Base-by-base conservation (phyloP, 139 green algal species). In the Tetraselmis chui region DNA sequence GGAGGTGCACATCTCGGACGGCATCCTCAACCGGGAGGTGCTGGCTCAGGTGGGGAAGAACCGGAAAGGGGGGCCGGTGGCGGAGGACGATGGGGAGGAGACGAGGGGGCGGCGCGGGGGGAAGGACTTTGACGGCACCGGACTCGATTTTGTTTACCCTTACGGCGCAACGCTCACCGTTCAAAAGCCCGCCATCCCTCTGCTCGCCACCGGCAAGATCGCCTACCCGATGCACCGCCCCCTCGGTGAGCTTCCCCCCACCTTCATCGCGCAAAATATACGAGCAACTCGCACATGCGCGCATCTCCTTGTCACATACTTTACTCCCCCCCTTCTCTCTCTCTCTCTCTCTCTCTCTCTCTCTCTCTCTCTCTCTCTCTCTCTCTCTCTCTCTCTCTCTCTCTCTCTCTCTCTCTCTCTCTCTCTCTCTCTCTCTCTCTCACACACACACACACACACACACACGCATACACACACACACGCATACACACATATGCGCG, bases 11-110 rank as follows among this genome's bases (percentile, higher is more conserved):
- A 92, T 97, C 32, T 82, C 79, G 0, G 94, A 97, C 79, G 93
- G 94, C 24, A 87, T 97, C 28, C 89, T 97, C 22, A 97, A 96
- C 76, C 85, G 91, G 0, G 87, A 89, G 25, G 81, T 96, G 59
- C 83, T 91, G n/a, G 79, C 83, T 0, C 84, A 85, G 28, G 80
- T 81, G 30, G 85, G 85, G 32, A 89, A 86, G 77, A 79, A 58
- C 32, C 79, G 81, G 29, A 31, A 80, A 75, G 5, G 59, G 78
- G 30, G 45, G 11, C 45, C 45, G 11, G 45, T 25, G 45, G 11
- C 45, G 11, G 45, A 67, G 11, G 45, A 67, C 28, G 77, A 88
- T 28, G 79, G 26, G 2, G 28, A 0, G 79, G 67, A 11, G 59
- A 78, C 1, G 82, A 82, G 26, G 82, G 83, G 28, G 59, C 27